Evolutionary conservation across 2,329 filamentous ascomycete species (phyloP), one percentile per base, ranked within the genome.

Genomic region (Fusarium incarnatum): DNA sequence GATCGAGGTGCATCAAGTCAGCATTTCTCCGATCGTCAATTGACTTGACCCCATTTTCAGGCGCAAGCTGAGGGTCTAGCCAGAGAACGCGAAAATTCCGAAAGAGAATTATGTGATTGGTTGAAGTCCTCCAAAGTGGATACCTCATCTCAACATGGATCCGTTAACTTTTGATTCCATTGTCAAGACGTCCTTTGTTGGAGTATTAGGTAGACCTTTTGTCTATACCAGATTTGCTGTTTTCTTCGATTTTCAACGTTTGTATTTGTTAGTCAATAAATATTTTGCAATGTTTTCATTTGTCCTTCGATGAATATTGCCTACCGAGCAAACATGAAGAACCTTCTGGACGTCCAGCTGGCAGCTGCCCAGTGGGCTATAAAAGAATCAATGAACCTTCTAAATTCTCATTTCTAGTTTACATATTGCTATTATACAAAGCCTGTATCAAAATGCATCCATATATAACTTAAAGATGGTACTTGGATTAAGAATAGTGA

Each of bases 361-460:
- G 16, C 32, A 11, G 34, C 34, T 37, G 34, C 34, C 3, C 3
- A n/a, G 10, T 37, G 10, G 18, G 18, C 18, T 37, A 37, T n/a
- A 37, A 7, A 37, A n/a, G 34, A 37, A 12, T n/a, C 34, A n/a
- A 37, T 3, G 6, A 7, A n/a, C 10, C 10, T 37, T 7, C 12
- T 2, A 37, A 11, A 37, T 37, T 1, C n/a, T 2, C 1, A 1
- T n/a, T 3, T 37, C 18, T n/a, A n/a, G 18, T 5, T 37, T 37
- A 7, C 18, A 0, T n/a, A 1, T 2, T 7, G 1, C 3, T 6
- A n/a, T 12, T 7, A 7, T n/a, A 37, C 12, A n/a, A 9, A 4
- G 6, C 34, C 4, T n/a, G 2, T n/a, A 37, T 37, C 3, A 6
- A 18, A 18, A 3, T 0, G 2, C 9, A 37, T n/a, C 2, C 5